A percentile compares a stretch with the other conserved stretches of the same genome.
These are phyloP conservation scores for Cyamopsis tetragonoloba DNA, from an alignment of 306 rosid genomes.

Conservation along the genomic window DNA sequence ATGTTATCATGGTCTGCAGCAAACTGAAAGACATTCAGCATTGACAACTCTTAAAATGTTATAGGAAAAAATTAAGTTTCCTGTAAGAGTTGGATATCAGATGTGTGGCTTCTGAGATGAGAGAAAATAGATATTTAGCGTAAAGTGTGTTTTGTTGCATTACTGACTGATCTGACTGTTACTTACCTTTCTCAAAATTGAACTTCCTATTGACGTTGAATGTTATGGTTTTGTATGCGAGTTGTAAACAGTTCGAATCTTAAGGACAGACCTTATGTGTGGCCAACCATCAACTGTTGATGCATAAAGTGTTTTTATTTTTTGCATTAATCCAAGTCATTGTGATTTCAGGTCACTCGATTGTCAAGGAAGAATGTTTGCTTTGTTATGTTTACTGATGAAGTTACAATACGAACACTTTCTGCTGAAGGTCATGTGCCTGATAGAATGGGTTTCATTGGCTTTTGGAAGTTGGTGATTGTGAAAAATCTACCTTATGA, in stretches of 20 bases:
- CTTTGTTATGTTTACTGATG: constrained; percentile 89
- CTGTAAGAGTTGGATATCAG: background rate
- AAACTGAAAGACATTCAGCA: background rate
- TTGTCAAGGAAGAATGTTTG: constrained; percentile 88
- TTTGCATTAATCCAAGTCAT: constrained; percentile 11
- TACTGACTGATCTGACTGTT: background rate
- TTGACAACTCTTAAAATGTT: background rate
- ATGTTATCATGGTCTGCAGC: background rate
- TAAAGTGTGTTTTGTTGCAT: no score
- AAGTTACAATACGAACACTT: constrained; percentile 62
- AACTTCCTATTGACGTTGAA: background rate
- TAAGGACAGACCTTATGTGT: background rate
- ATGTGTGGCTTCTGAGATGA: background rate
- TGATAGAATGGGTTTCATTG: constrained; percentile 86
- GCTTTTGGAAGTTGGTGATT: constrained; percentile 88
- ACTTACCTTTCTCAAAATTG: constrained; percentile 3
- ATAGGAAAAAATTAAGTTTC: background rate
- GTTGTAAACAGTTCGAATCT: background rate
- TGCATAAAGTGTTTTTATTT: constrained; percentile 6
- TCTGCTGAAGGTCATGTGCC: constrained; percentile 73
- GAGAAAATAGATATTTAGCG: background rate
- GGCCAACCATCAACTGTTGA: background rate
- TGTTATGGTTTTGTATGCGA: background rate
- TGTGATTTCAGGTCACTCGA: constrained; percentile 74
- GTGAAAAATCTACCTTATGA: constrained; percentile 78